These are phyloP conservation scores for Plasmopara halstedii DNA, from an alignment of 352 stramenopile genomes.

Conservation along the genomic window DNA sequence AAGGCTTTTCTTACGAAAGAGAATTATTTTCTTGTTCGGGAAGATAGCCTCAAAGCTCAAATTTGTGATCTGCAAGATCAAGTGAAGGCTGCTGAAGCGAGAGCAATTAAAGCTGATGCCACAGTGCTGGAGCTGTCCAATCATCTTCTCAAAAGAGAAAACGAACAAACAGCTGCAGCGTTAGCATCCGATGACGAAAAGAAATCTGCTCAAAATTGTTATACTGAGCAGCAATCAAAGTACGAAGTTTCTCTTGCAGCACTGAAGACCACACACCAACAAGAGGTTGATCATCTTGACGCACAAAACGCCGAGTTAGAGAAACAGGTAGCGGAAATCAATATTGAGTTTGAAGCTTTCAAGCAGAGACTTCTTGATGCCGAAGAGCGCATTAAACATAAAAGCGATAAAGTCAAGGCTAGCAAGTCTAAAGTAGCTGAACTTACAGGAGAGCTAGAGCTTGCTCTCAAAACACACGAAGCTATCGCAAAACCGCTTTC, in stretches of 20 bases:
- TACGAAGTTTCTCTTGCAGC: conserved; percentile 7
- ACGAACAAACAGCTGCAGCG: conserved; percentile 8
- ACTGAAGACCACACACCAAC: conserved; percentile 8
- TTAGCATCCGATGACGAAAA: conserved; percentile 1
- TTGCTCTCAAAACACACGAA: conserved; percentile 12
- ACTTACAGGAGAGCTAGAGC: conserved; percentile 13
- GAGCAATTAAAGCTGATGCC: conserved; percentile 19
- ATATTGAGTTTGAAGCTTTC: conserved; percentile 2
- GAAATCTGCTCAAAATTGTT: not conserved
- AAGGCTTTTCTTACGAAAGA: conserved; percentile 27
- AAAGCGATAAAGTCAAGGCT: conserved; percentile 12
- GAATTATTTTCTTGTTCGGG: conserved; percentile 23
- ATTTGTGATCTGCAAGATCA: conserved; percentile 26
- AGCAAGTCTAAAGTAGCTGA: conserved; percentile 1
- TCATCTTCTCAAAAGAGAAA: conserved; percentile 20
- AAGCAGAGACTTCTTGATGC: conserved; percentile 5
- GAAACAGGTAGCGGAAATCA: conserved; percentile 3
- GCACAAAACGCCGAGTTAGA: conserved; percentile 13
- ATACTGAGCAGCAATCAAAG: conserved; percentile 11
- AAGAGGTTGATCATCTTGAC: conserved; percentile 10
- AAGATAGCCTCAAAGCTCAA: conserved; percentile 22
- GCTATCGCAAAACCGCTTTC: conserved; percentile 11
- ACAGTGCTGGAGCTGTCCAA: conserved; percentile 23
- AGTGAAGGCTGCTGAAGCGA: conserved; percentile 9
- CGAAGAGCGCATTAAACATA: conserved; percentile 12